Conservation (phyloP, 1,139 yeast species). For the Sugiyamaella neomexicana region DNA sequence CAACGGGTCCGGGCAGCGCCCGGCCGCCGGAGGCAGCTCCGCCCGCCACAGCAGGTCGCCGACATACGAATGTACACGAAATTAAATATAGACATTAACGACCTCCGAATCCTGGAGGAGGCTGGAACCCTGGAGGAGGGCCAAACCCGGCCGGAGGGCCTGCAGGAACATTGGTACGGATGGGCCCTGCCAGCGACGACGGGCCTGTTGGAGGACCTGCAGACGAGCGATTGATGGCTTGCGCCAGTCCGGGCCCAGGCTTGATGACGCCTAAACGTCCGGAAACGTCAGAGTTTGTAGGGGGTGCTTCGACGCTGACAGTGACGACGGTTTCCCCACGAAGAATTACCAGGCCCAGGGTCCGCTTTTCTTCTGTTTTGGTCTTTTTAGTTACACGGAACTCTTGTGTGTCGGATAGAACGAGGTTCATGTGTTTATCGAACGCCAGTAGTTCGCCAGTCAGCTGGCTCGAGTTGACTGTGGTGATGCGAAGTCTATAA, state of each 20-base stretch:
- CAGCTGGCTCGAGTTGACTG: constrained; percentile 72
- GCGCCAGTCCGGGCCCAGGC: constrained; percentile 49
- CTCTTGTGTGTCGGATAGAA: constrained; percentile 82
- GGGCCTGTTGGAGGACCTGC: constrained; percentile 22
- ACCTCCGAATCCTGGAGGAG: constrained; percentile 23
- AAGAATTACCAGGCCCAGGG: constrained; percentile 75
- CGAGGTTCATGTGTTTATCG: constrained; percentile 86
- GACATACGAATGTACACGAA: not conserved
- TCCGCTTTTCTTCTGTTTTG: constrained; percentile 50
- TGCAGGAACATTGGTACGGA: constrained; percentile 30
- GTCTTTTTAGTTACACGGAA: constrained; percentile 66
- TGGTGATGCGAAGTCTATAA: constrained; percentile 68
- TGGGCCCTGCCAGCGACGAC: constrained; percentile 35
- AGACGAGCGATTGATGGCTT: constrained; percentile 40
- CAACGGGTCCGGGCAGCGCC: constrained; percentile 10
- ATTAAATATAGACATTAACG: constrained; percentile 15
- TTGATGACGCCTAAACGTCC: constrained; percentile 45
- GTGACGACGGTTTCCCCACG: constrained; percentile 92
- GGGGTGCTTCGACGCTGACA: constrained; percentile 77
- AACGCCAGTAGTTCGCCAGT: constrained; percentile 83
- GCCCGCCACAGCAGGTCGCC: not conserved
- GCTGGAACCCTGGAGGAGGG: constrained; percentile 35
- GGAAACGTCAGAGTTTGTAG: constrained; percentile 50
- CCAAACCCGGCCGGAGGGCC: constrained; percentile 34
- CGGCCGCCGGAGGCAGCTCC: constrained; percentile 12